Percentiles rank a stretch among this genome's conserved stretches.
phyloP scores from a whole-genome alignment of 179 eudicot genomes.

The Beta lomatogona region DNA sequence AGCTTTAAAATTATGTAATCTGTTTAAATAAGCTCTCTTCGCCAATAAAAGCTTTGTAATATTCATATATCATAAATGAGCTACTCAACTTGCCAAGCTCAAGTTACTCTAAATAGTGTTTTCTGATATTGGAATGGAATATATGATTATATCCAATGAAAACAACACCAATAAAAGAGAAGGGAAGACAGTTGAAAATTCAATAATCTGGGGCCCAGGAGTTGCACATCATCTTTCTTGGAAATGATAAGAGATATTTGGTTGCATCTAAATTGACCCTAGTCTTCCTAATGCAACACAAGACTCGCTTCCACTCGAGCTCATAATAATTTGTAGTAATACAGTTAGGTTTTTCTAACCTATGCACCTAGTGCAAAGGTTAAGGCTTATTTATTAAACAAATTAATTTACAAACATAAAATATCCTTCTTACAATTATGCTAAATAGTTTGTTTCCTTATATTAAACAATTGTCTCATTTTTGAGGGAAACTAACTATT shows the following conservation, averaged over 20 bases:
- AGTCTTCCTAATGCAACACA: not conserved
- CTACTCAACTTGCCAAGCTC: conserved; percentile 1
- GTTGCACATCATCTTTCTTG: not conserved
- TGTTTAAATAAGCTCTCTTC: not conserved
- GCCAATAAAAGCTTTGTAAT: not conserved
- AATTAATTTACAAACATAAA: too few species aligned
- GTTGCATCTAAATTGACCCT: not conserved
- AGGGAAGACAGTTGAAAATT: conserved; percentile 9
- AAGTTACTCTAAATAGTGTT: not conserved
- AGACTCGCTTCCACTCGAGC: not conserved
- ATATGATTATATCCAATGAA: not conserved
- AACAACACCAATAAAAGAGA: not conserved
- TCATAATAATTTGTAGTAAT: too few species aligned
- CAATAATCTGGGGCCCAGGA: conserved; percentile 20
- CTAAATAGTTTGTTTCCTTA: too few species aligned
- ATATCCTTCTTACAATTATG: too few species aligned
- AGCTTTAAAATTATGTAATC: not conserved
- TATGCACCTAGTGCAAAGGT: too few species aligned
- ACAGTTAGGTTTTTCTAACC: too few species aligned
- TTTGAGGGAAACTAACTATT: too few species aligned
- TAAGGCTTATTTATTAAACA: too few species aligned
- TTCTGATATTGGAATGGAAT: not conserved
- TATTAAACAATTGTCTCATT: too few species aligned
- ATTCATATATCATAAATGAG: not conserved
- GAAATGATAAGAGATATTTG: not conserved